These are phyloP conservation scores for Didymella pomorum DNA, from an alignment of 2,329 filamentous ascomycete species.

Conservation along the genomic window DNA sequence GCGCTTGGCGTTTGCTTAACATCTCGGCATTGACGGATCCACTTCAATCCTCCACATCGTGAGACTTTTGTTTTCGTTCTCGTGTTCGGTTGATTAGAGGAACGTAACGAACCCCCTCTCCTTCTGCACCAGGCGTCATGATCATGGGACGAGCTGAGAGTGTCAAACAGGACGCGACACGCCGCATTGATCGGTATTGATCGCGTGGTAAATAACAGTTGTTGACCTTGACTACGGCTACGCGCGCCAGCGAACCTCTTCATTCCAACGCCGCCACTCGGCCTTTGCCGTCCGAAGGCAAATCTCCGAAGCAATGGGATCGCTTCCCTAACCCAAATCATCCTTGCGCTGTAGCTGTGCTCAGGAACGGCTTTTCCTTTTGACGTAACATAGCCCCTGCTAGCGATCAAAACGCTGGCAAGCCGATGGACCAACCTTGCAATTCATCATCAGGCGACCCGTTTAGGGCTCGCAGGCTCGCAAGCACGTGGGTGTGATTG, in stretches of 20 bases:
- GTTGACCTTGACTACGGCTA: background rate
- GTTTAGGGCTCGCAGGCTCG: background rate
- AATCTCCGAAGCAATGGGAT: slow-evolving; percentile 18
- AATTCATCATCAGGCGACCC: slow-evolving; percentile 12
- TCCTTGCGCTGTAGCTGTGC: slow-evolving; percentile 17
- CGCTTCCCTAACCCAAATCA: slow-evolving; percentile 3
- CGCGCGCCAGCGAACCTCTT: slow-evolving; percentile 13
- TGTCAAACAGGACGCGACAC: background rate
- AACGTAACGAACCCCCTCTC: background rate
- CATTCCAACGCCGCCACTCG: slow-evolving; percentile 13
- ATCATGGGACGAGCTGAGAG: background rate
- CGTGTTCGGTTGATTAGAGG: slow-evolving; percentile 8
- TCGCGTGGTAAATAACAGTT: background rate
- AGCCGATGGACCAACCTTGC: slow-evolving; percentile 11
- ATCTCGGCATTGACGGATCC: slow-evolving; percentile 24
- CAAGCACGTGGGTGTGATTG: slow-evolving; percentile 24
- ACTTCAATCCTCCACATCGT: slow-evolving; percentile 12
- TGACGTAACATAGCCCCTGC: slow-evolving; percentile 29
- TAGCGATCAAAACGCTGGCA: slow-evolving; percentile 23
- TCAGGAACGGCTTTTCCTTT: slow-evolving; percentile 23
- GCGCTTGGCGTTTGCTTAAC: slow-evolving; percentile 31
- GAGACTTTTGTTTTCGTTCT: slow-evolving; percentile 12
- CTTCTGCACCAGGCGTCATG: background rate
- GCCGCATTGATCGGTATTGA: background rate
- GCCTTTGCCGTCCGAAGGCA: slow-evolving; percentile 11